Percentiles rank a stretch among this genome's conserved stretches.
Evolutionary conservation across 192 early-diverging fungal species (phyloP).

Genomic region (Nowakowskiella sp.): DNA sequence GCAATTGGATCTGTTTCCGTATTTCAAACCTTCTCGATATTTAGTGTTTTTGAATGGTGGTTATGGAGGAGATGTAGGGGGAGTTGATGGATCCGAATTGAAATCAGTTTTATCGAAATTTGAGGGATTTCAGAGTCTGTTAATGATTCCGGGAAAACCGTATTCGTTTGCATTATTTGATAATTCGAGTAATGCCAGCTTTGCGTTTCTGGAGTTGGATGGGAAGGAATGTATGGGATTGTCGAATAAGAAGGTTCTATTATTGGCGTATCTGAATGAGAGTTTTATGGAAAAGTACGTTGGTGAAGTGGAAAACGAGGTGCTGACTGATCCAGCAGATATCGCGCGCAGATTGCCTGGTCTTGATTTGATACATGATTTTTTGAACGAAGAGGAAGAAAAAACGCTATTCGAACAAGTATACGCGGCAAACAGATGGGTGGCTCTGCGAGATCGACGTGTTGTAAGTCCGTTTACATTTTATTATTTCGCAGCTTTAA

Average conservation of each 20-base stretch:
- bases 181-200: constrained; percentile 14
- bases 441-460: constrained; percentile 29
- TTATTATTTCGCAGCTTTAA: constrained; percentile 23
- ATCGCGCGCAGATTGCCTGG: constrained; percentile 9
- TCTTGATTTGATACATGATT: constrained; percentile 25
- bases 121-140: no score
- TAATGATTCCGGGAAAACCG: no score
- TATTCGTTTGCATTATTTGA: constrained; percentile 36
- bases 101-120: no score
- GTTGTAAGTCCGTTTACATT: constrained; percentile 20
- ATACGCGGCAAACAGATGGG: constrained; percentile 23
- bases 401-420: constrained; percentile 8
- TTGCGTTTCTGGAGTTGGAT: constrained; percentile 17
- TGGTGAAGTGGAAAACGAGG: constrained; percentile 6
- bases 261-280: constrained; percentile 25
- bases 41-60: no score
- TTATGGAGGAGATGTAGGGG: no score
- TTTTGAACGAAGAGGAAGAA: constrained; percentile 35
- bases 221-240: constrained; percentile 10
- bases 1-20: no score
- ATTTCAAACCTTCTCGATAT: no score
- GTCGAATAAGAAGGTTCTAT: constrained; percentile 20
- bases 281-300: not conserved
- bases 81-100: no score
- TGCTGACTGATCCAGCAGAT: constrained; percentile 1